Evolutionary conservation across 306 rosid genomes (phyloP), one percentile per base, ranked within the genome.

Genomic region (Quercus wislizeni): DNA sequence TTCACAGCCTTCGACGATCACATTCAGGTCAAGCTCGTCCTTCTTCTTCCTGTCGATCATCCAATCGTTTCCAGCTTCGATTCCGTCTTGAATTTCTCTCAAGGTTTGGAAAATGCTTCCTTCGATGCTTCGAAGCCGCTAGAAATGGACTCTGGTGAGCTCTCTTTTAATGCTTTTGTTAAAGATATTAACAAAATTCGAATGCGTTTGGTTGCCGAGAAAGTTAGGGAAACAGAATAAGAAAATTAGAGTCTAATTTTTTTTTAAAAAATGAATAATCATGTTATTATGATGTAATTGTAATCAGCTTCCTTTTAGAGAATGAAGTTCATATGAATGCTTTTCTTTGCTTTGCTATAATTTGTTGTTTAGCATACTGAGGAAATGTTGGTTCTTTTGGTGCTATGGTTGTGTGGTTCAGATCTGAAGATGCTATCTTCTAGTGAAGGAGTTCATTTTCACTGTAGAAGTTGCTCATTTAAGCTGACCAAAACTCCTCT

Each of bases 1-100:
- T 87, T 84, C 76, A 85, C 85, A 27, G 82, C 89, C 20, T 83
- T 92, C 73, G 71, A 80, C 19, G 97, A 92, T 38, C 97, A 95
- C 77, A 86, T 95, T 30, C 91, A 91, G 85, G 92, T 90, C 73
- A 92, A 95, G 87, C 90, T 95, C 59, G 65, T 75, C 18, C 96
- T 95, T 63, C 92, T 92, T 74, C 96, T 92, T 23, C 97, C 99
- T 12, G 92, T 92, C 12, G 90, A 90, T 31, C 97, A 95, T 33
- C 92, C 98, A 2, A 73, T 87, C 61, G 77, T 90, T 57, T 80
- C 87, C 25, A 77, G 83, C 81, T 81, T 89, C 64, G 80, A 81
- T 63, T 80, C 86, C 55, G 79, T 84, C 31, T 75, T 89, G 74
- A 79, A 76, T 49, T 76, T 73, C 57, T 69, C 85, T 49, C 83